A percentile compares a stretch with the other conserved stretches of the same genome.
phyloP scores from a whole-genome alignment of 352 stramenopile genomes.

The Globisporangium rhizosaccharum region DNA sequence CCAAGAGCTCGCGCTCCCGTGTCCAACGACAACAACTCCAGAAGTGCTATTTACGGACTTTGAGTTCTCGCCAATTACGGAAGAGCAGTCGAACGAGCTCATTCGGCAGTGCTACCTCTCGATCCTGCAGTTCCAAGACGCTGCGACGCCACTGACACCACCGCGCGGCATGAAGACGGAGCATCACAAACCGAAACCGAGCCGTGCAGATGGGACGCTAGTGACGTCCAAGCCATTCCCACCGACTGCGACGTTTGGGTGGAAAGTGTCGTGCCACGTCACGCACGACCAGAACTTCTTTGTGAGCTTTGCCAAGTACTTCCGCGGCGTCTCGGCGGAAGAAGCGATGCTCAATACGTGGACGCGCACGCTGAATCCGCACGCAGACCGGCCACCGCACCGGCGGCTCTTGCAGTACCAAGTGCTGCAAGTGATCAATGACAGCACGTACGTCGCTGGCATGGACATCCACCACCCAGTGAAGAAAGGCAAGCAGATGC shows the following conservation, averaged over 20 bases:
- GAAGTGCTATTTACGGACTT: conserved; percentile 30
- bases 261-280: conserved; percentile 38
- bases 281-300: conserved; percentile 36
- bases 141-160: conserved; percentile 31
- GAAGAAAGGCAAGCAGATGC: conserved; percentile 42
- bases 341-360: conserved; percentile 40
- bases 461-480: conserved; percentile 44
- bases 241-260: conserved; percentile 45
- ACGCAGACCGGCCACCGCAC: conserved; percentile 19
- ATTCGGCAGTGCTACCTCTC: conserved; percentile 55
- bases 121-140: conserved; percentile 44
- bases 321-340: conserved; percentile 28
- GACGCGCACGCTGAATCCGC: conserved; percentile 21
- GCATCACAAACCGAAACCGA: background rate
- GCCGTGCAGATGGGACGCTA: background rate
- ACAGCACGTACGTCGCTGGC: conserved; percentile 42
- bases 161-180: conserved; percentile 14
- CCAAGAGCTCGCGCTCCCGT: conserved; percentile 40
- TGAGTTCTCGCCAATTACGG: conserved; percentile 48
- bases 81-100: conserved; percentile 41
- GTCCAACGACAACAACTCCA: conserved; percentile 25
- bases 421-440: conserved; percentile 40
- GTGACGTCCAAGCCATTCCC: conserved; percentile 23
- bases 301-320: conserved; percentile 48
- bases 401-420: conserved; percentile 34